Percentiles rank a stretch among this genome's conserved stretches.
These are phyloP conservation scores for Helianthus annuus DNA, from an alignment of 129 eudicot species.

Conservation along the genomic window DNA sequence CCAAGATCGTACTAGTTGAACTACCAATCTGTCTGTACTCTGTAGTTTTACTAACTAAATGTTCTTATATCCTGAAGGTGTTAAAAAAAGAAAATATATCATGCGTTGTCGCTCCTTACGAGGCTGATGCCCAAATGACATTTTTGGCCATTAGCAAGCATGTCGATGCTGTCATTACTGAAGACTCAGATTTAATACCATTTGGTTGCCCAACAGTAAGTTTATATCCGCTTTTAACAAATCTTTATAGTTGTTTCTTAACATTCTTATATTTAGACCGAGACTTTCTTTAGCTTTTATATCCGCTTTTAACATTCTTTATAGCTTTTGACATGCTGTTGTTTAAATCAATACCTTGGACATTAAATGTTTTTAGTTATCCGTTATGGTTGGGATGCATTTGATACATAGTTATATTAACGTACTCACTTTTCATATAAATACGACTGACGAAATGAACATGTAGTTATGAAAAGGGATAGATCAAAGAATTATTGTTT, in stretches of 20 bases:
- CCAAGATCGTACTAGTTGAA: neutral
- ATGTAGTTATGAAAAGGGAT: too few relatives aligned
- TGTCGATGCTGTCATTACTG: constrained; percentile 96
- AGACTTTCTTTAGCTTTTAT: constrained; percentile 2
- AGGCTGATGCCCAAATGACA: constrained; percentile 99
- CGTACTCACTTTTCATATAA: too few relatives aligned
- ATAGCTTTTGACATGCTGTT: too few relatives aligned
- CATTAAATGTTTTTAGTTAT: too few relatives aligned
- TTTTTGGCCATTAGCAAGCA: constrained; percentile 79
- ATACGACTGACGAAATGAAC: too few relatives aligned
- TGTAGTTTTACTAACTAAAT: too few relatives aligned
- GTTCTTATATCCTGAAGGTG: constrained; percentile 48
- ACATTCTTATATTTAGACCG: neutral
- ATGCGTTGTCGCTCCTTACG: constrained; percentile 93
- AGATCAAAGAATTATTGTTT: too few relatives aligned
- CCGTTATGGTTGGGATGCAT: too few relatives aligned
- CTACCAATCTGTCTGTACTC: neutral
- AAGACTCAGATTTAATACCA: constrained; percentile 91
- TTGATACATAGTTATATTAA: too few relatives aligned
- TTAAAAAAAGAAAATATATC: constrained; percentile 65
- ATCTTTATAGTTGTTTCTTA: constrained; percentile 17
- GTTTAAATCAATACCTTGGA: too few relatives aligned
- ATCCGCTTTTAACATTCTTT: too few relatives aligned
- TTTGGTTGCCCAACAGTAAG: constrained; percentile 97
- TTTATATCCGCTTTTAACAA: neutral